Base-by-base conservation (phyloP, 176 grass and related monocot species). In the Ensete glaucum region DNA sequence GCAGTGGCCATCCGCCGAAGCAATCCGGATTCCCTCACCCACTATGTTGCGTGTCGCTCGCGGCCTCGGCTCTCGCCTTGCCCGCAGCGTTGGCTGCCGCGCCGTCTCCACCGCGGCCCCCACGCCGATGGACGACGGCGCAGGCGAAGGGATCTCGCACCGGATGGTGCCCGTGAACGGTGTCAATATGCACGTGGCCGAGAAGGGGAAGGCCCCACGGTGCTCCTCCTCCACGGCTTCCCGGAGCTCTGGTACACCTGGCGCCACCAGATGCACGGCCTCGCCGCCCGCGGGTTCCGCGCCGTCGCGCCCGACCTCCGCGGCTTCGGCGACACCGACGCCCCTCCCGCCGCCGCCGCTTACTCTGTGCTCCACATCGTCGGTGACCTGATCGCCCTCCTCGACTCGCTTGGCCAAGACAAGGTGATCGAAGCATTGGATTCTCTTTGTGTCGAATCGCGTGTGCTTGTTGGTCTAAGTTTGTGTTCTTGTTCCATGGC, bases 221-320 rank as follows among this genome's bases (percentile, higher is more conserved):
- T 74, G 53, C 72, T 74, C 23, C 22, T 74, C 53, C 3, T 74
- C 53, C 72, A 57, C 23, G 72, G 53, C 72, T 74, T 74, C 53
- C 72, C 72, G 21, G 72, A 74, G 72, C 53, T 74, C 53, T 74
- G 72, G 53, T 74, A 74, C 72, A 57, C 72, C 23, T 74, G 72
- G 72, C 72, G 72, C 72, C 72, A 57, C 53, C 72, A 74, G 72
- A 74, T 74, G 22, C 1, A 9, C 15, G 53, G 23, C 23, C 72
- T 74, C 72, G 53, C 52, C 13, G 53, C 53, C 72, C 12, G 50
- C 12, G 72, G 72, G 0, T 74, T 27, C 72, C 52, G 53, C 53
- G 53, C 52, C 72, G 72, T 74, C 23, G 72, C 72, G 12, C 72
- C 72, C 52, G 72, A 74, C 53, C 72, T 74, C 72, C 72, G 72